phyloP scores from a whole-genome alignment of 495 filamentous ascomycete species.

The Hapsidospora chrysogenum region DNA sequence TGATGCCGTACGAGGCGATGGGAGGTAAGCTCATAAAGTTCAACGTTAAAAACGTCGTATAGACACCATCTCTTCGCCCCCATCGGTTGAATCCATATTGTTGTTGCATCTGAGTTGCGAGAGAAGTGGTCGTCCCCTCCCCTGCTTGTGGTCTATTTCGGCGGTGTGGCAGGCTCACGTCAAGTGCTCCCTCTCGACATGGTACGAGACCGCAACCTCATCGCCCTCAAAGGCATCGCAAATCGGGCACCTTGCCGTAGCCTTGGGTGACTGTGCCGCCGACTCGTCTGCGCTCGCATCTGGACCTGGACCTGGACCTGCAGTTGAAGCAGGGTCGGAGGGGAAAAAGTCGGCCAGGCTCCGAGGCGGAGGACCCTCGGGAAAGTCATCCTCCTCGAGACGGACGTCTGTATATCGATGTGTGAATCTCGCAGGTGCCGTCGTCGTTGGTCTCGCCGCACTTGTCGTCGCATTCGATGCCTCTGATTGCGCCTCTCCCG shows the following conservation, averaged over 20 bases:
- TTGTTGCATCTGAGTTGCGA: no score
- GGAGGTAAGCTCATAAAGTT: no score
- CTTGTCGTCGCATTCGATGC: not conserved
- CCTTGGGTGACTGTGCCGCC: slow-evolving; percentile 2
- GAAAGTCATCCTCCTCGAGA: not conserved
- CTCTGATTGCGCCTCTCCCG: slow-evolving; percentile 7
- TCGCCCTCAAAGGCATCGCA: slow-evolving; percentile 44
- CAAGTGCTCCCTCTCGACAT: slow-evolving; percentile 37
- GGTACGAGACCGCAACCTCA: slow-evolving; percentile 37
- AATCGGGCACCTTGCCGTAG: slow-evolving; percentile 34
- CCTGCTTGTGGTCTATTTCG: no score
- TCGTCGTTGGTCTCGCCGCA: slow-evolving; percentile 3
- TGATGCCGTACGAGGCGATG: no score
- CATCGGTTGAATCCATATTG: no score
- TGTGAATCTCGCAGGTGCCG: slow-evolving; percentile 2
- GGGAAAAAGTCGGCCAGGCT: slow-evolving; percentile 2
- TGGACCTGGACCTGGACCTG: no score
- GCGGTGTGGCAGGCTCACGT: slow-evolving; percentile 4
- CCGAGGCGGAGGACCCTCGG: not conserved
- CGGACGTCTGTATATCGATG: slow-evolving; percentile 2
- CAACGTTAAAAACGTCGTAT: no score
- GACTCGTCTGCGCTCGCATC: not conserved
- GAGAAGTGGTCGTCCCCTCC: no score
- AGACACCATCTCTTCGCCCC: no score
- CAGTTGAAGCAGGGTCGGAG: not conserved